Conservation (phyloP, 257 asterid genomes). For the Osmanthus fragrans region DNA sequence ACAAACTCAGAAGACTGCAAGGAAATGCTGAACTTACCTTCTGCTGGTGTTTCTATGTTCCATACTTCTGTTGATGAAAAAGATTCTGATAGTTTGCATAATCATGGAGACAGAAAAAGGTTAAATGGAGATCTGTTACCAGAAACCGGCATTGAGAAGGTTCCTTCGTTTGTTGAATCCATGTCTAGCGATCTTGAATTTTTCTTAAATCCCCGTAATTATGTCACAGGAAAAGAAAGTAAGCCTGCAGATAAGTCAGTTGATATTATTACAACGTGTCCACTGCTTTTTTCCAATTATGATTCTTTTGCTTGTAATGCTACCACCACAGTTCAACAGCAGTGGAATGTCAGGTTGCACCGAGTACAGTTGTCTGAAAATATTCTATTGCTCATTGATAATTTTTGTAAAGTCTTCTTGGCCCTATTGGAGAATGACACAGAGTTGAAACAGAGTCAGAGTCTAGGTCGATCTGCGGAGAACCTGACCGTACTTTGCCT, state of each 20-base stretch:
- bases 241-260: conserved; percentile 38
- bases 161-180: conserved; percentile 47
- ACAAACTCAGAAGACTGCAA: conserved; percentile 41
- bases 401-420: conserved; percentile 38
- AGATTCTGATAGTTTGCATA: conserved; percentile 37
- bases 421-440: conserved; percentile 40
- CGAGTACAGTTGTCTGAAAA: conserved; percentile 50
- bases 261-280: conserved; percentile 33
- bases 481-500: conserved; percentile 39
- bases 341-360: conserved; percentile 46
- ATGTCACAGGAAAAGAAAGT: conserved; percentile 36
- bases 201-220: conserved; percentile 55
- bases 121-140: conserved; percentile 33
- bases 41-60: conserved; percentile 28
- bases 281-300: conserved; percentile 28
- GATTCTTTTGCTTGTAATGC: conserved; percentile 38
- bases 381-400: conserved; percentile 38
- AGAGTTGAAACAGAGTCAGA: conserved; percentile 30
- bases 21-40: conserved; percentile 42
- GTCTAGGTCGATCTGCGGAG: conserved; percentile 33
- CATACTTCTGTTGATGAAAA: conserved; percentile 35
- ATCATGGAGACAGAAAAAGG: conserved; percentile 32
- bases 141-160: conserved; percentile 42
- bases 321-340: conserved; percentile 41
- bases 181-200: conserved; percentile 64